phyloP scores from a whole-genome alignment of 768 basidiomycete genomes.

The Amanita subjunquillea region DNA sequence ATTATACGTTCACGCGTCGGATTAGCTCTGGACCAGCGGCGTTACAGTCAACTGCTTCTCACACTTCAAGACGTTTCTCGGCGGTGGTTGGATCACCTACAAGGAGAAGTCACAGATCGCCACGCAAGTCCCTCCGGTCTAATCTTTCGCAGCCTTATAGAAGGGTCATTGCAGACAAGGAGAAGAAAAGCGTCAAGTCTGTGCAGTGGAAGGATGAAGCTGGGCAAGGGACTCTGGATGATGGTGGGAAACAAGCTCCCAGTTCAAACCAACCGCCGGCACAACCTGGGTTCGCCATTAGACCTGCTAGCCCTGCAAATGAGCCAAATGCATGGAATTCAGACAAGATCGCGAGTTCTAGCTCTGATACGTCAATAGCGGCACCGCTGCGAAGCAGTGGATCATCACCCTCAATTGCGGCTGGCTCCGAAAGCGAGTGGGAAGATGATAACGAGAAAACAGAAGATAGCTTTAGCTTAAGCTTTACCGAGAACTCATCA shows the following conservation, averaged over 20 bases:
- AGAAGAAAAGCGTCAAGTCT: conserved; percentile 41
- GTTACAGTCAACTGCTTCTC: conserved; percentile 21
- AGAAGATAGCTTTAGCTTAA: conserved; percentile 58
- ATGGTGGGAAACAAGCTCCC: conserved; percentile 27
- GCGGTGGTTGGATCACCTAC: conserved; percentile 40
- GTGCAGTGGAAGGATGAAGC: conserved; percentile 86
- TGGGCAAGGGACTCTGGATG: conserved; percentile 74
- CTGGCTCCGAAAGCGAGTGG: conserved; percentile 77
- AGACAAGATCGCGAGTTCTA: conserved; percentile 6
- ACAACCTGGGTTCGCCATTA: conserved; percentile 26
- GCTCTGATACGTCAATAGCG: conserved; percentile 11
- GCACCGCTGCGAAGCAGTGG: conserved; percentile 29
- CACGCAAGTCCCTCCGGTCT: conserved; percentile 65
- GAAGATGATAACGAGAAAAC: conserved; percentile 83
- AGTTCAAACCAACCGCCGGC: conserved; percentile 16
- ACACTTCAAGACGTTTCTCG: conserved; percentile 28
- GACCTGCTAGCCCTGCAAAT: conserved; percentile 30
- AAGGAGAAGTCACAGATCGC: conserved; percentile 42
- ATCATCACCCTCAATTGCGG: conserved; percentile 23
- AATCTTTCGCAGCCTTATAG: conserved; percentile 54
- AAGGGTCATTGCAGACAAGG: conserved; percentile 47
- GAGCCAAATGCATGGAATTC: conserved; percentile 11
- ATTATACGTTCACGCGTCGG: conserved; percentile 40
- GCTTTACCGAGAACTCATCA: background rate
- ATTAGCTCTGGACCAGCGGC: conserved; percentile 40